Base-by-base conservation (phyloP, 2,329 filamentous ascomycete species). In the Fusarium secorum region DNA sequence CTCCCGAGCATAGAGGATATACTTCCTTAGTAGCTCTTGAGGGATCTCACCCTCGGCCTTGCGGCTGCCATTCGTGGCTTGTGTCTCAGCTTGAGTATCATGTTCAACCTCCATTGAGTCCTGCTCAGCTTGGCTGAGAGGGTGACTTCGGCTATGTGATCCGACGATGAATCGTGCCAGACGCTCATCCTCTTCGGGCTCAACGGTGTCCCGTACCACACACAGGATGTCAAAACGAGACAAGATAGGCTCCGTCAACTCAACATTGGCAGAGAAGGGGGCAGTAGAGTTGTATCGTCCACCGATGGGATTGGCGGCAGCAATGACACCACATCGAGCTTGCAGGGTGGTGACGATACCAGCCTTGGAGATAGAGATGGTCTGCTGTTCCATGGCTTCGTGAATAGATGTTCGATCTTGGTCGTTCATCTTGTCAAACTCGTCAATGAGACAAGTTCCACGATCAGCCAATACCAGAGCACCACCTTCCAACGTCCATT, bases 341-440 rank as follows among this genome's bases (percentile, higher is more conserved):
- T 99, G 95, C 2, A 99, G 86, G 0, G 96, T 98, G 2, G 96
- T 99, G 45, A 99, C 96, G 67, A 99, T 99, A 82, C 96, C 96
- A 1, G 96, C 96, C 80, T 99, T 99, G 71, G 94, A 97, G 78
- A 99, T 99, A 67, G 95, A 98, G 74, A 99, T 99, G 3, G 96
- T 99, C 83, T 99, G 96, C 82, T 99, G 96, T 82, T 99, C 96
- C 96, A 99, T 99, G 66, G 96, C 96, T 85, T 99, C 96, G 87
- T 99, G 96, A 75, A 99, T 99, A 11, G 94, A 97, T 2, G 96
- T 98, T 72, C 96, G 90, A 81, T 99, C 96, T 79, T 98, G 94
- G 79, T 99, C 96, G 80, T 98, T 98, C 96, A 99, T 99, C 87
- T 99, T 99, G 88, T 99, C 96, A 76, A 99, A 99, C 82, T 99